Conservation (phyloP, 441 rosid genomes). For the Mallotus repandus region DNA sequence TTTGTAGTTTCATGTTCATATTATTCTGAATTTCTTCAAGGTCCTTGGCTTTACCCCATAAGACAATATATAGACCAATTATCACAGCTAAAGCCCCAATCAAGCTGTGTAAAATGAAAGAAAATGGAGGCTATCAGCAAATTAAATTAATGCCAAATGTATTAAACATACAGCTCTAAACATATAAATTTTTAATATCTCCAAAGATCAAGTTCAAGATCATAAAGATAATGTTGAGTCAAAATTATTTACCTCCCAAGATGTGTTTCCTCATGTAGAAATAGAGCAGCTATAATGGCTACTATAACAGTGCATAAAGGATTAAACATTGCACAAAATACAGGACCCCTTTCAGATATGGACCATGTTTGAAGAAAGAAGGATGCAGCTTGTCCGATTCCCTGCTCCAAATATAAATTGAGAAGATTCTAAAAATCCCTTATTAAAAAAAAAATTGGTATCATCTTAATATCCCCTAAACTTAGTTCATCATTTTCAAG, state of each 20-base stretch:
- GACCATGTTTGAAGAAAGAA: conserved; percentile 48
- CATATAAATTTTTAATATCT: too few species aligned
- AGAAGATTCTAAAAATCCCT: too few species aligned
- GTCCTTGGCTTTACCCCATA: conserved; percentile 76
- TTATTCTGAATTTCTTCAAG: conserved; percentile 17
- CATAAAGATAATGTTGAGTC: not conserved
- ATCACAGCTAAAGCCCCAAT: conserved; percentile 59
- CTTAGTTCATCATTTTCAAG: too few species aligned
- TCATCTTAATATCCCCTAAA: too few species aligned
- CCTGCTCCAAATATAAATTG: not conserved
- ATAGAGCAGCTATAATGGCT: conserved; percentile 47
- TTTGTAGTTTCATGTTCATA: conserved; percentile 20
- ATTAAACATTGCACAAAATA: conserved; percentile 57
- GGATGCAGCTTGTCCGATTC: not conserved
- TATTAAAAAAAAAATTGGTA: too few species aligned
- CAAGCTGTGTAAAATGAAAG: conserved; percentile 34
- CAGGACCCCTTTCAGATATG: conserved; percentile 56
- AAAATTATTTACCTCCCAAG: conserved; percentile 43
- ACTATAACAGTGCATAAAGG: conserved; percentile 59
- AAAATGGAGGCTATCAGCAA: not conserved
- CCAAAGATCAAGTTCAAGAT: not conserved
- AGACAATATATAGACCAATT: conserved; percentile 57
- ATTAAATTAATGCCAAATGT: not conserved
- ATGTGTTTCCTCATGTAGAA: conserved; percentile 51
- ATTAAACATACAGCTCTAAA: too few species aligned